phyloP scores from a whole-genome alignment of 1,139 yeast species.

The Yamadazyma oceani region DNA sequence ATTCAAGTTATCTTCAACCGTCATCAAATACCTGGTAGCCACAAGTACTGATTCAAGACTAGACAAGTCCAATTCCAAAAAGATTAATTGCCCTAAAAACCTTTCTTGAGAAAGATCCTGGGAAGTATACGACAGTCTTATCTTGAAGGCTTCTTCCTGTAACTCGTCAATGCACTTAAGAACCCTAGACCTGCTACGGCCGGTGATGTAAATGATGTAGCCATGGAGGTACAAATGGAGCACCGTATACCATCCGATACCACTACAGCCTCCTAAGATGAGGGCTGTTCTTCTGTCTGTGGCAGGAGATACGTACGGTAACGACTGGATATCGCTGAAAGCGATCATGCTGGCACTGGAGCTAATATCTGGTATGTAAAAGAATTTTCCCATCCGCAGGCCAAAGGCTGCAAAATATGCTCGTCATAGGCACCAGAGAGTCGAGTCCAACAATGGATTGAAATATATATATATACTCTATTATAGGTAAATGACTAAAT shows the following conservation, averaged over 20 bases:
- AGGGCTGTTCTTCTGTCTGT: constrained; percentile 58
- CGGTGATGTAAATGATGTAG: constrained; percentile 68
- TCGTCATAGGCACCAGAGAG: no score
- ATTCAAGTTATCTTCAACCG: constrained; percentile 54
- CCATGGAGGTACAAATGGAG: constrained; percentile 81
- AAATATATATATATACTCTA: no score
- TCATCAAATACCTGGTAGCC: constrained; percentile 52
- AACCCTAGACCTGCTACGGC: constrained; percentile 60
- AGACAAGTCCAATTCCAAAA: constrained; percentile 62
- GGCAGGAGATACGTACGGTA: constrained; percentile 41
- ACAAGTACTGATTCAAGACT: constrained; percentile 56
- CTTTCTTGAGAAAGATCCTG: constrained; percentile 17
- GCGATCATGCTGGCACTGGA: constrained; percentile 18
- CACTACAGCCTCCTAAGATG: constrained; percentile 80
- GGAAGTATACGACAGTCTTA: constrained; percentile 22
- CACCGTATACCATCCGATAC: constrained; percentile 77
- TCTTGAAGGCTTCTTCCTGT: constrained; percentile 48
- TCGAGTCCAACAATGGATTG: no score
- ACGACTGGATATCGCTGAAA: constrained; percentile 20
- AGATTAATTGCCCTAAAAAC: constrained; percentile 57
- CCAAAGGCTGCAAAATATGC: no score
- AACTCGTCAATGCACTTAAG: constrained; percentile 56
- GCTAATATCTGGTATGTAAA: no score
- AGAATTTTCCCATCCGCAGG: no score
- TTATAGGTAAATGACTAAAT: no score